A percentile compares a stretch with the other conserved stretches of the same genome.
Evolutionary conservation across 169 alveolate genomes (phyloP).

Genomic region (Plasmodium berghei): DNA sequence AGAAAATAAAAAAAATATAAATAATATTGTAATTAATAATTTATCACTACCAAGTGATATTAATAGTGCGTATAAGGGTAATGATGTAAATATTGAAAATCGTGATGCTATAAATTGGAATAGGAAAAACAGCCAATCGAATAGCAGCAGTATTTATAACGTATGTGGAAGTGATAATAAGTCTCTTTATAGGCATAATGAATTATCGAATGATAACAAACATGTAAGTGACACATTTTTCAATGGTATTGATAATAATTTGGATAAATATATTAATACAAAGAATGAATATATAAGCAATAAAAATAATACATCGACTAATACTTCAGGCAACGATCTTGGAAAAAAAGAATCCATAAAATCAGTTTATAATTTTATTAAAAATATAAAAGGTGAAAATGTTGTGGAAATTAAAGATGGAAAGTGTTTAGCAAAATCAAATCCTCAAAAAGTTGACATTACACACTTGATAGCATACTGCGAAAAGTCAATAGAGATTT

Average conservation of each 20-base stretch:
- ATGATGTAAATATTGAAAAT: background rate
- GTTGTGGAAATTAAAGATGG: too few species aligned
- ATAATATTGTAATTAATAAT: background rate
- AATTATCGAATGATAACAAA: too few species aligned
- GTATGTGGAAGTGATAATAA: background rate
- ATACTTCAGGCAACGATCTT: background rate
- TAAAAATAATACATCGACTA: background rate
- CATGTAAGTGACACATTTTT: too few species aligned
- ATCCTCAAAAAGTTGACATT: too few species aligned
- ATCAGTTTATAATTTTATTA: background rate
- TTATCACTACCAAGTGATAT: background rate
- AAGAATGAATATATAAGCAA: background rate
- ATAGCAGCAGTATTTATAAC: background rate
- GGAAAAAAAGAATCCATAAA: background rate
- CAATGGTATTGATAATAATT: background rate
- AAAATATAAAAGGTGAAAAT: too few species aligned
- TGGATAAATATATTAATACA: background rate
- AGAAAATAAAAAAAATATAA: conserved; percentile 3
- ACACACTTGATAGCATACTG: background rate
- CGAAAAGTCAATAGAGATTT: conserved; percentile 8
- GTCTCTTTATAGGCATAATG: background rate
- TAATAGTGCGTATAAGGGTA: background rate
- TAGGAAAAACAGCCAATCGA: background rate
- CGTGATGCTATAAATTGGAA: background rate
- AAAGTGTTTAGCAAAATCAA: too few species aligned